Evolutionary conservation across 1,284 basidiomycete genomes (phyloP), one percentile per base, ranked within the genome.

Genomic region (Clitocybe nebularis): DNA sequence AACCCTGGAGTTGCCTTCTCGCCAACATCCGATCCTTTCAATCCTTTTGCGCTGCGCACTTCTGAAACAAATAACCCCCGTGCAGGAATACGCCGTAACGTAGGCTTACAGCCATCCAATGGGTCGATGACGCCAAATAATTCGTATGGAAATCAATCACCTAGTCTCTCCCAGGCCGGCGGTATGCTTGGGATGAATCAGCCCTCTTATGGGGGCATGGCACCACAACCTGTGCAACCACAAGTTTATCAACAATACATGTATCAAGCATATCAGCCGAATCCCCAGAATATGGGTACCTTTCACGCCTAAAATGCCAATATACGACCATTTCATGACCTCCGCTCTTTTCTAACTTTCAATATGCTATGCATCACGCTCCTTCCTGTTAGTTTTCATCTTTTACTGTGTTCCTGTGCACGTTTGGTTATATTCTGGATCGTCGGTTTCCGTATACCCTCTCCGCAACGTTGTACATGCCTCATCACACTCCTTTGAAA

Each of bases 201-300:
- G 52, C 69, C 74, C n/a, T 58, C 77, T 22, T 88, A 84, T 60
- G 72, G 69, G 47, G 71, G 69, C 44, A 73, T 81, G 64, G 60
- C 75, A 13, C 73, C 77, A 33, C 81, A 80, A 57, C 67, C 75
- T 25, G 68, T 85, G 25, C 81, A 81, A 8, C 82, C 82, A 43
- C 82, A 84, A 55, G 64, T 84, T 52, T 89, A 89, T 60, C 81
- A 86, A 65, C 74, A 80, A 47, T 89, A 88, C 68, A 82, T 87
- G 81, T 88, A 89, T 58, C 81, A 83, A 65, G 70, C 81, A 64
- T 87, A 88, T 63, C 81, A 84, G 64, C 81, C 80, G 60, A 78
- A 76, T 52, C 75, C 79, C 28, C 75, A 76, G 51, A 82, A 82
- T 65, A 84, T 87, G 79, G 83, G 84, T 56, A 59, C 80, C 40